These are phyloP conservation scores for Aspergillus tanneri DNA, from an alignment of 2,329 filamentous ascomycete species.

Conservation along the genomic window DNA sequence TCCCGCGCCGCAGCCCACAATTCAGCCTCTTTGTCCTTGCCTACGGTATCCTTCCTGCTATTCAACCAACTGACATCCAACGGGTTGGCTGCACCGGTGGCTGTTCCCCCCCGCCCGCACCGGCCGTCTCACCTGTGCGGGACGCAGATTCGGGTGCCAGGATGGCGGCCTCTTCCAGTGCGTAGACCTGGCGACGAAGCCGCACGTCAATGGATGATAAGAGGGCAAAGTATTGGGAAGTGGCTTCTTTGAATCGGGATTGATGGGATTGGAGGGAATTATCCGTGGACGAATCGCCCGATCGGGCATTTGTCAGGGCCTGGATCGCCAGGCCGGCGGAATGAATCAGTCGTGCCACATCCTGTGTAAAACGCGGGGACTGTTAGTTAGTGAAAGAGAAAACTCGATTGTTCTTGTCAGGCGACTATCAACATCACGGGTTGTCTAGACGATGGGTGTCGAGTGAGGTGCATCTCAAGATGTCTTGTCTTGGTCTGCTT, in stretches of 20 bases:
- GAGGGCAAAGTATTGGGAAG: constrained; percentile 65
- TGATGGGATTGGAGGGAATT: constrained; percentile 57
- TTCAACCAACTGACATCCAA: constrained; percentile 90
- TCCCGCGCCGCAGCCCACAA: constrained; percentile 64
- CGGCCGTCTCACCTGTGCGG: constrained; percentile 31
- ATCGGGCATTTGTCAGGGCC: constrained; percentile 57
- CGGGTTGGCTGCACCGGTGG: constrained; percentile 45
- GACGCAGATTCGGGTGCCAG: constrained; percentile 51
- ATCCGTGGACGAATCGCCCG: constrained; percentile 32
- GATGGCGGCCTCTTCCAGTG: constrained; percentile 77
- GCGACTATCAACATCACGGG: too few species aligned
- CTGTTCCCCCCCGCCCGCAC: constrained; percentile 31
- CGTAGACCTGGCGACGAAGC: constrained; percentile 73
- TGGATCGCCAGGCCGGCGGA: constrained; percentile 63
- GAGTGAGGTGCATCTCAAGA: not conserved
- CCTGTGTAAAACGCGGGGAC: constrained; percentile 35
- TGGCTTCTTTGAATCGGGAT: constrained; percentile 56
- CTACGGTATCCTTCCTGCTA: constrained; percentile 76
- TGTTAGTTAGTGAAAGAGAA: not conserved
- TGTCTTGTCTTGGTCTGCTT: constrained; percentile 5
- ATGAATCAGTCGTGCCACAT: constrained; percentile 56
- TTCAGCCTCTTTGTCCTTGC: constrained; percentile 79
- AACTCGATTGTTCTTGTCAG: not conserved
- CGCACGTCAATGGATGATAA: constrained; percentile 73
- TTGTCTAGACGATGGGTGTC: not conserved